Evolutionary conservation across 768 basidiomycete genomes (phyloP).

Genomic region (Hydnum rufescens): DNA sequence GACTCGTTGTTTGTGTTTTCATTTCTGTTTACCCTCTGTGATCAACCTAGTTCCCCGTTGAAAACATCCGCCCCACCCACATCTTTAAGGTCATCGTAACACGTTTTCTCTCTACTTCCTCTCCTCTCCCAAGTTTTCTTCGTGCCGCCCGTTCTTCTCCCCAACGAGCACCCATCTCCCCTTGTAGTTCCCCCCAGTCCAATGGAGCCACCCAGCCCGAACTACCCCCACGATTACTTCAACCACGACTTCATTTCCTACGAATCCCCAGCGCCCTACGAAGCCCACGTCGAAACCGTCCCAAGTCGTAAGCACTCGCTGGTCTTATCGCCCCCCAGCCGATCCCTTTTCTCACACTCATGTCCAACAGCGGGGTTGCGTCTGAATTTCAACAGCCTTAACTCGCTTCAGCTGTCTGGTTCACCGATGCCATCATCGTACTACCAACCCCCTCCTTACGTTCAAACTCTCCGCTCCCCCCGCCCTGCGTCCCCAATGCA

Average conservation of each 20-base stretch:
- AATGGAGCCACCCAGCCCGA: slow-evolving; percentile 10
- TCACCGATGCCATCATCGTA: neutral
- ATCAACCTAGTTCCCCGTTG: neutral
- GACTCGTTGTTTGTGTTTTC: neutral
- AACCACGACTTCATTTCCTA: slow-evolving; percentile 5
- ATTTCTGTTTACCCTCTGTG: neutral
- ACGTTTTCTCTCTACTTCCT: neutral
- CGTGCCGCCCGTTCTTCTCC: neutral
- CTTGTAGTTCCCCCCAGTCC: neutral
- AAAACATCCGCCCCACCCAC: neutral
- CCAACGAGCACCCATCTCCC: neutral
- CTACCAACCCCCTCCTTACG: slow-evolving; percentile 3
- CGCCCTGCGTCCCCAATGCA: slow-evolving; percentile 9
- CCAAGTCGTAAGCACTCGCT: neutral
- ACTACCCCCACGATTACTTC: slow-evolving; percentile 25
- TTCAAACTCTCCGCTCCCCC: slow-evolving; percentile 3
- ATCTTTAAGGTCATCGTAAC: neutral
- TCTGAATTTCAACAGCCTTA: neutral
- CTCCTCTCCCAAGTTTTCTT: neutral
- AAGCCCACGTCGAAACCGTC: neutral
- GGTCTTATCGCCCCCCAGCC: neutral
- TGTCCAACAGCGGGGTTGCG: neutral
- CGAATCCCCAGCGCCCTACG: slow-evolving; percentile 5
- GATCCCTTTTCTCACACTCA: neutral
- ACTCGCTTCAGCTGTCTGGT: slow-evolving; percentile 2